Percentiles rank a stretch among this genome's conserved stretches.
Conservation (phyloP, 2,329 filamentous ascomycete species). For the Calonectria pteridis region DNA sequence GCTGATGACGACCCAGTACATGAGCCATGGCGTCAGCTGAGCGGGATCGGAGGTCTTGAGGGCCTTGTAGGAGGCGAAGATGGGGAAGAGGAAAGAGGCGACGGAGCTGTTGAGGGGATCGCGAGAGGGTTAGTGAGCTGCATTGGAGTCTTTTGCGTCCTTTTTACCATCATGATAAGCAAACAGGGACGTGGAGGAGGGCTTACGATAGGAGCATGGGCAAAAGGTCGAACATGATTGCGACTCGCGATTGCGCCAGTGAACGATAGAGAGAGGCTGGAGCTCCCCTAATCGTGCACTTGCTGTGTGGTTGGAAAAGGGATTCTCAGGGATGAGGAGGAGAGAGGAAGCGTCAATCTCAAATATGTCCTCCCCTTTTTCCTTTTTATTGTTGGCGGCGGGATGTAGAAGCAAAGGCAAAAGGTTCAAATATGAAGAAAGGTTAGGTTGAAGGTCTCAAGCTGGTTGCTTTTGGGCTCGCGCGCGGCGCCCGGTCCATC, state of each 20-base stretch:
- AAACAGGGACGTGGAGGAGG: slow-evolving; percentile 39
- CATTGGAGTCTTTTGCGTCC: slow-evolving; percentile 11
- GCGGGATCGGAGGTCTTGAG: slow-evolving; percentile 92
- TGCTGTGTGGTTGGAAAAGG: neutral
- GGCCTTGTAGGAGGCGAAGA: slow-evolving; percentile 98
- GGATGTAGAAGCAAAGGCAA: slow-evolving; percentile 3
- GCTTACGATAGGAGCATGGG: slow-evolving; percentile 82
- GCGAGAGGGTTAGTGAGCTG: slow-evolving; percentile 24
- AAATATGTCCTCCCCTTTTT: neutral
- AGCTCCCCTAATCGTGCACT: neutral
- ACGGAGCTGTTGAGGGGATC: slow-evolving; percentile 71
- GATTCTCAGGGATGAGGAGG: neutral
- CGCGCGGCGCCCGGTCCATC: slow-evolving; percentile 36
- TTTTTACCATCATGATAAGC: slow-evolving; percentile 2
- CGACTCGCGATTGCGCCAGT: slow-evolving; percentile 8
- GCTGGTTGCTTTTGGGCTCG: slow-evolving; percentile 11
- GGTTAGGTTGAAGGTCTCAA: slow-evolving; percentile 6
- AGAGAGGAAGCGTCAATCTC: neutral
- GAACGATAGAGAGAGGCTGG: slow-evolving; percentile 25
- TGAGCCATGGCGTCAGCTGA: slow-evolving; percentile 95
- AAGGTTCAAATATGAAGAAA: neutral
- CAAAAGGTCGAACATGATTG: slow-evolving; percentile 80
- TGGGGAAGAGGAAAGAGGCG: slow-evolving; percentile 91
- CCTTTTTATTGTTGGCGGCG: neutral
- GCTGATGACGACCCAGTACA: slow-evolving; percentile 97